phyloP scores from a whole-genome alignment of 2,329 filamentous ascomycete genomes.

The Curvularia sp. region DNA sequence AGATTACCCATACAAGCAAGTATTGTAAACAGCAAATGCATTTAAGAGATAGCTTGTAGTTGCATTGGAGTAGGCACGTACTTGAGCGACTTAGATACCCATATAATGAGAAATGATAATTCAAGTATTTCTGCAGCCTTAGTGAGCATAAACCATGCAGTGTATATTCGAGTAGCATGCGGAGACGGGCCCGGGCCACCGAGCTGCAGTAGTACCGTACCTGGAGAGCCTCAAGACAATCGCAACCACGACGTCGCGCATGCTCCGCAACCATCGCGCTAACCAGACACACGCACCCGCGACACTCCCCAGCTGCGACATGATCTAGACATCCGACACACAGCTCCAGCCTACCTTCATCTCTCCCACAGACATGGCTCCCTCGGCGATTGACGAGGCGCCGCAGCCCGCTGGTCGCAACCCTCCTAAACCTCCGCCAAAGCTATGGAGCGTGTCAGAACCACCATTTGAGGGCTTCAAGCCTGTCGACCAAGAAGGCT shows the following conservation, averaged over 20 bases:
- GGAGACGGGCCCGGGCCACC: slow-evolving; percentile 36
- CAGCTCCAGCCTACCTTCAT: slow-evolving; percentile 20
- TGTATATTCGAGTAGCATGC: slow-evolving; percentile 8
- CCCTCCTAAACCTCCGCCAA: slow-evolving; percentile 61
- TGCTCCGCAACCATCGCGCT: slow-evolving; percentile 26
- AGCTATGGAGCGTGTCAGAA: slow-evolving; percentile 62
- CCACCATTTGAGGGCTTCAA: slow-evolving; percentile 68
- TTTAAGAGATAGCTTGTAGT: neutral
- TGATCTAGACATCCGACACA: slow-evolving; percentile 30
- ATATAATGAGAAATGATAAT: slow-evolving; percentile 11
- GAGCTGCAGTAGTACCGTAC: slow-evolving; percentile 10
- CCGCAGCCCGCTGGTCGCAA: slow-evolving; percentile 54
- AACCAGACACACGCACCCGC: slow-evolving; percentile 20
- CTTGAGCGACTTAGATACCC: slow-evolving; percentile 1
- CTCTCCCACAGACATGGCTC: slow-evolving; percentile 41
- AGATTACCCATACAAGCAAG: neutral
- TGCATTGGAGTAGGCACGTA: neutral
- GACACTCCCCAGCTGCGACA: slow-evolving; percentile 29
- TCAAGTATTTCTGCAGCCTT: neutral
- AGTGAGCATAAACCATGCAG: slow-evolving; percentile 1
- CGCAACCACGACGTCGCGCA: slow-evolving; percentile 25
- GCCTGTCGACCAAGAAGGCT: slow-evolving; percentile 70
- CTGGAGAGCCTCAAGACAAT: slow-evolving; percentile 24
- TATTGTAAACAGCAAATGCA: neutral
- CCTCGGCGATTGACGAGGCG: slow-evolving; percentile 48